Evolutionary conservation across 176 grass and related monocot species (phyloP).

Genomic region (Oryza punctata): DNA sequence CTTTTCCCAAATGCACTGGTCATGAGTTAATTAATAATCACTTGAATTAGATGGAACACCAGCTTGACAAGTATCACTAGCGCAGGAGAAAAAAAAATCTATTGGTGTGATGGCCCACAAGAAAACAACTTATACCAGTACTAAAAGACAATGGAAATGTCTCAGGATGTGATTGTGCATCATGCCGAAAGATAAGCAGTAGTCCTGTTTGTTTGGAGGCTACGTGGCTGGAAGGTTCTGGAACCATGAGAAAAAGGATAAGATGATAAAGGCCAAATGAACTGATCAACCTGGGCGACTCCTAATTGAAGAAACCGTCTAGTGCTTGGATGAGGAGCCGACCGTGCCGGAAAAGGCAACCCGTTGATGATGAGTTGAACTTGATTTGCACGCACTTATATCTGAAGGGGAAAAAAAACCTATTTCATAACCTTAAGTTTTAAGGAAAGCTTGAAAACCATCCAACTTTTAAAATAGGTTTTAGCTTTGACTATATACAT

Average conservation of each 20-base stretch:
- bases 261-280: constrained; percentile 15
- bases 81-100: neutral
- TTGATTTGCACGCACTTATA: neutral
- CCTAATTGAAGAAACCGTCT: neutral
- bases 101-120: constrained; percentile 4
- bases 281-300: neutral
- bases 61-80: neutral
- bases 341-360: constrained; percentile 28
- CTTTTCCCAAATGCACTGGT: neutral
- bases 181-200: constrained; percentile 27
- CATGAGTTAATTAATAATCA: neutral
- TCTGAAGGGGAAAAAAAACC: too few species aligned
- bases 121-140: neutral
- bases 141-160: neutral
- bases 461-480: too few species aligned
- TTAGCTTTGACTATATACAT: too few species aligned
- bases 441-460: too few species aligned
- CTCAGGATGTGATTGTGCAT: neutral
- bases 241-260: neutral
- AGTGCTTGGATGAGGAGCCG: neutral
- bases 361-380: neutral
- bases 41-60: neutral
- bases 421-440: too few species aligned
- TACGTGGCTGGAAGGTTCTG: constrained; percentile 17
- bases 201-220: constrained; percentile 23